phyloP scores from a whole-genome alignment of 305 asterid genomes.

The Fraxinus angustifolia region DNA sequence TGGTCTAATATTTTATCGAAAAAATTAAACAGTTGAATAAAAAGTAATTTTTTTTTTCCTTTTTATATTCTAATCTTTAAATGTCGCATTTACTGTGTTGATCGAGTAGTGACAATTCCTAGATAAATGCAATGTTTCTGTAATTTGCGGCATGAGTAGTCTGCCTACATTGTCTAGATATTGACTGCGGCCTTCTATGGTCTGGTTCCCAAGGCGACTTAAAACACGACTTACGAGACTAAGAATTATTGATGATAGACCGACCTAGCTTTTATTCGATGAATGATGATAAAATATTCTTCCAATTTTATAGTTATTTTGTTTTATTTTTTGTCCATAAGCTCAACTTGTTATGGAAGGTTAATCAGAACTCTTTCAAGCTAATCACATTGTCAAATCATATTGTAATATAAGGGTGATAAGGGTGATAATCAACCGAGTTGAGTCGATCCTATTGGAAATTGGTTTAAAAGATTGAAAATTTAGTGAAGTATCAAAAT shows the following conservation, averaged over 20 bases:
- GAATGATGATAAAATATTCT: background rate
- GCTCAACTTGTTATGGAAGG: background rate
- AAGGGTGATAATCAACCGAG: background rate
- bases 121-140: background rate
- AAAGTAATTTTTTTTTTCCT: background rate
- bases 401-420: too few relatives aligned
- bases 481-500: too few relatives aligned
- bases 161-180: background rate
- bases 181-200: background rate
- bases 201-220: background rate
- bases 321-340: background rate
- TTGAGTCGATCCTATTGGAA: too few relatives aligned
- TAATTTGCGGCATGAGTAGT: background rate
- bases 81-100: background rate
- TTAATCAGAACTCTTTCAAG: background rate
- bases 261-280: background rate
- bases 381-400: background rate
- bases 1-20: background rate
- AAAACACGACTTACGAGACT: background rate
- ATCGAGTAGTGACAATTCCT: background rate
- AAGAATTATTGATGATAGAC: background rate
- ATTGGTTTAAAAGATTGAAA: too few relatives aligned
- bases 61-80: too few relatives aligned
- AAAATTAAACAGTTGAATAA: background rate
- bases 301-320: too few relatives aligned